These are phyloP conservation scores for Angophora floribunda DNA, from an alignment of 345 rosid species.

Conservation along the genomic window DNA sequence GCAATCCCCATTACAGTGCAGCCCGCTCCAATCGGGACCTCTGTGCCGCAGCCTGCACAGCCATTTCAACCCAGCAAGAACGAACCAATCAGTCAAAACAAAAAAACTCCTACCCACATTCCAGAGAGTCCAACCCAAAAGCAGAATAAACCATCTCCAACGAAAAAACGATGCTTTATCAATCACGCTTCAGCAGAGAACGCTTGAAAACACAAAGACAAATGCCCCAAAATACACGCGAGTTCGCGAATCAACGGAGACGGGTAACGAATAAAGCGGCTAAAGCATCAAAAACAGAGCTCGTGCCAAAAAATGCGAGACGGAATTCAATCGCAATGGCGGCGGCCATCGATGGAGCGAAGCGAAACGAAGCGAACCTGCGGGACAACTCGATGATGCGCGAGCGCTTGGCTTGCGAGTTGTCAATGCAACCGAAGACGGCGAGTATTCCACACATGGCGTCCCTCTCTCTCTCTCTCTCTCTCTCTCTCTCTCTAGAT, in stretches of 20 bases:
- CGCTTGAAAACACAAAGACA: neutral
- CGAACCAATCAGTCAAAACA: neutral
- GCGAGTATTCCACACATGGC: slow-evolving; percentile 96
- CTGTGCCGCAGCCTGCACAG: slow-evolving; percentile 75
- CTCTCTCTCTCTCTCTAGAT: neutral
- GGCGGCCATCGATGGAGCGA: neutral
- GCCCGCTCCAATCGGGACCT: slow-evolving; percentile 99
- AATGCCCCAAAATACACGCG: neutral
- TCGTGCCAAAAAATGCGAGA: neutral
- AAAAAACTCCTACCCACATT: neutral
- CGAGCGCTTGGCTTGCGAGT: slow-evolving; percentile 86
- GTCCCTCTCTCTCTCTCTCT: neutral
- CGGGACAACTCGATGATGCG: slow-evolving; percentile 98
- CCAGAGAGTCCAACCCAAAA: neutral
- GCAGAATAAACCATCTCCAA: neutral
- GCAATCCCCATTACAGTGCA: slow-evolving; percentile 61
- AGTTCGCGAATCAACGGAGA: neutral
- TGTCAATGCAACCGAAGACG: slow-evolving; percentile 84
- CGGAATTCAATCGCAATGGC: neutral
- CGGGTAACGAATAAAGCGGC: neutral
- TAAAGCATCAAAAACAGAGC: neutral
- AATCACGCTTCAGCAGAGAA: neutral
- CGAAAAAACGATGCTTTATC: neutral
- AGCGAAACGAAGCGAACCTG: slow-evolving; percentile 36
- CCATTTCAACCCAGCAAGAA: neutral